Percentiles rank a stretch among this genome's conserved stretches.
These are phyloP conservation scores for Syncephalastrum contaminatum DNA, from an alignment of 371 early-diverging fungal species.

Conservation along the genomic window DNA sequence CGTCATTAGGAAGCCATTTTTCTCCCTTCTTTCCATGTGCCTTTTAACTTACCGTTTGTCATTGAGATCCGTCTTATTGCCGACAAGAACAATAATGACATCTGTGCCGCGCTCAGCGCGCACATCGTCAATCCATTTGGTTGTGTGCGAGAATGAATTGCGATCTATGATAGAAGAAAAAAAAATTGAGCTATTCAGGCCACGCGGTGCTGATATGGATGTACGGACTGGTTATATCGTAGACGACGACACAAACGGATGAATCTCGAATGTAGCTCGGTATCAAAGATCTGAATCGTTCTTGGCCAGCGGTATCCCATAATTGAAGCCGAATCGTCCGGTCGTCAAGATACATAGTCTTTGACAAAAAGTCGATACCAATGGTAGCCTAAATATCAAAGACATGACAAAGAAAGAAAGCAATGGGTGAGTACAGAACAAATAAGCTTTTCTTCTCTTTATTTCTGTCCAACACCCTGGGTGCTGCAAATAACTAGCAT, in stretches of 20 bases:
- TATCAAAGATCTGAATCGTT: constrained; percentile 95
- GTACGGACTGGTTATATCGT: constrained; percentile 88
- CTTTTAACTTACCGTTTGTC: constrained; percentile 72
- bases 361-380: constrained; percentile 99
- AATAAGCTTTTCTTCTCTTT: neutral
- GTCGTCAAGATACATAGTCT: constrained; percentile 97
- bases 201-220: neutral
- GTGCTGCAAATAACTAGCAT: too few relatives aligned
- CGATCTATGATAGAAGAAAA: constrained; percentile 54
- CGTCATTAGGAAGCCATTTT: too few relatives aligned
- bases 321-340: constrained; percentile 97
- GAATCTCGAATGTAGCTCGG: constrained; percentile 99
- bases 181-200: neutral
- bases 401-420: neutral
- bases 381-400: constrained; percentile 87
- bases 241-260: constrained; percentile 97
- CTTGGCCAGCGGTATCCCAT: constrained; percentile 99
- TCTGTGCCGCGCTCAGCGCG: constrained; percentile 97
- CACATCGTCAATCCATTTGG: constrained; percentile 99
- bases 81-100: constrained; percentile 97
- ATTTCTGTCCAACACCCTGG: too few relatives aligned
- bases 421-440: neutral
- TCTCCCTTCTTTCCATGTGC: too few relatives aligned
- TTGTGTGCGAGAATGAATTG: constrained; percentile 91
- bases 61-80: constrained; percentile 98